Base-by-base conservation (phyloP, 2,329 filamentous ascomycete species). In the Colletotrichum tropicale region DNA sequence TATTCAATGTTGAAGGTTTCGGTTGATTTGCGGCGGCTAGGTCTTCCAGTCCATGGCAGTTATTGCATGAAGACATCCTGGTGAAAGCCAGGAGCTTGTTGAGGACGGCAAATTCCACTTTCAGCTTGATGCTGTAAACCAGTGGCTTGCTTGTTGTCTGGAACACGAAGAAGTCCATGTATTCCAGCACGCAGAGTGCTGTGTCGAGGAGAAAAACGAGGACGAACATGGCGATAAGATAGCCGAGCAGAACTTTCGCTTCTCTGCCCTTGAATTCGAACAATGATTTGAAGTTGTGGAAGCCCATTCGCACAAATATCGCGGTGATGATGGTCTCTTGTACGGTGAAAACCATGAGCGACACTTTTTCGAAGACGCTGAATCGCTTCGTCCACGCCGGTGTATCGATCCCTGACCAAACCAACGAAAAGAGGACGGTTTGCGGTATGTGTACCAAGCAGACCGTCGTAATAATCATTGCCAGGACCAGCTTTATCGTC, bases 301-400 rank as follows among this genome's bases (percentile, higher is more conserved):
- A 72, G 1, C 88, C 89, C 75, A 88, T 86, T 77, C 85, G 86
- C 12, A 73, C 71, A 5, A 76, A 73, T 2, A 77, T 74, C 2
- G 84, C 83, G 1, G 89, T 91, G 56, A 91, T 86, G 76, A 90
- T 84, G 68, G 88, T 85, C 72, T 91, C 90, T 78, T 91, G 90
- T 15, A 91, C 69, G 77, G 88, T 90, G 79, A 91, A 91, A 5
- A 88, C 83, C 9, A 88, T 89, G 80, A 91, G 88, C 77, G 91
- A 89, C 21, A 91, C 85, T 79, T 88, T 88, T 78, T 91, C 90
- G 83, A 89, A 82, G 67, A 88, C 79, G 15, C 85, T 85, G 76
- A 89, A 90, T 34, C 60, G 70, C 26, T 75, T 26, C 5, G 60
- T 43, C 64, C 75, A 70, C 8, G 71, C 38, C 79, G 83, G 81